Base-by-base conservation (phyloP, 441 rosid species). In the Metrosideros polymorpha region DNA sequence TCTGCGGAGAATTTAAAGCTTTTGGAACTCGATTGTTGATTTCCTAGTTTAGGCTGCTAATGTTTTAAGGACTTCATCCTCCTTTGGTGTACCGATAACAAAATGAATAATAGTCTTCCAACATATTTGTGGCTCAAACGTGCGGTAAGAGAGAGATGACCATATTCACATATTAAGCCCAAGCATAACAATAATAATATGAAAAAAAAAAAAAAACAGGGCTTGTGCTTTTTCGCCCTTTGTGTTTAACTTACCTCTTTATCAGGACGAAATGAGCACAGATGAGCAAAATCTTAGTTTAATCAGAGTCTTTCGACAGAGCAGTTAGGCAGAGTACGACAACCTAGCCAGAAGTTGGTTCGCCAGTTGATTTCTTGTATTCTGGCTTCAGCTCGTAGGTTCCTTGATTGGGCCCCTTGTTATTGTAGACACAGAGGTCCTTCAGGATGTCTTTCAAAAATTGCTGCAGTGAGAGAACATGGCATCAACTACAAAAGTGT, bases 331-430 rank as follows among this genome's bases (percentile, higher is more conserved):
- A 22, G 17, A 71, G 47, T 71, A 35, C 22, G 79, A 52, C 32
- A 42, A 75, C 79, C 86, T 90, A 87, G 83, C 84, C 29, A 39
- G 86, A 79, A 77, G 86, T 82, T 83, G 85, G 66, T 53, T 91
- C 91, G 1, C 90, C 91, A 30, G 76, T 51, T n/a, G 93, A 55
- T 90, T 82, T 91, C 92, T 89, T 93, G 90, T 93, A 92, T 85
- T 93, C 94, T 53, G 93, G 93, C 91, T 93, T 94, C 84, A 93
- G 89, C 90, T 92, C 94, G 88, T 93, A 94, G 52, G 97, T 89
- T 84, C 95, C 95, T 89, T 94, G 95, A 86, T 91, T 93, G 24
- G 92, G 89, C 59, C 95, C 97, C 89, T 92, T 94, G 91, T 94
- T 94, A 87, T 93, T 94, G 93, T 93, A 94, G 35, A 93, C 91